phyloP scores from a whole-genome alignment of 1,139 yeast genomes.

The Saccharomyces hybrid region DNA sequence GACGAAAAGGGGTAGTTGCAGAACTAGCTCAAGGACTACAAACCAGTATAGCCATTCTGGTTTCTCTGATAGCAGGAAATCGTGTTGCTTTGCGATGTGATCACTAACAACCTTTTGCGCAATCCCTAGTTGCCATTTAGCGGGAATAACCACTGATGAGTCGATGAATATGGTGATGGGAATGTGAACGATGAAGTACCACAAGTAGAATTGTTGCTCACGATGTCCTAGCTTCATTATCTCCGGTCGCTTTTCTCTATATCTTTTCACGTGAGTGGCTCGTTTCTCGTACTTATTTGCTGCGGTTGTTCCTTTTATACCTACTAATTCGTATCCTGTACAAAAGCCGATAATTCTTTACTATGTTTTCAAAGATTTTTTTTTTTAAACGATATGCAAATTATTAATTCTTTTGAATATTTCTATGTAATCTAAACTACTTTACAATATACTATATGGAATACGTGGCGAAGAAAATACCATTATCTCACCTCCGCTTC shows the following conservation, averaged over 20 bases:
- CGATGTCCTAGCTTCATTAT: background rate
- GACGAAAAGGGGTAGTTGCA: slow-evolving; percentile 75
- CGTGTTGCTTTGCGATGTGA: slow-evolving; percentile 60
- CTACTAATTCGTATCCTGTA: background rate
- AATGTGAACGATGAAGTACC: slow-evolving; percentile 52
- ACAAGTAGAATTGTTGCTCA: slow-evolving; percentile 39
- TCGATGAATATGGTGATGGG: slow-evolving; percentile 73
- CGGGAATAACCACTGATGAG: slow-evolving; percentile 61
- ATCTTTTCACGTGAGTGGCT: background rate
- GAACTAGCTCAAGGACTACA: slow-evolving; percentile 60
- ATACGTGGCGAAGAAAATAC: background rate
- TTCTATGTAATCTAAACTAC: background rate
- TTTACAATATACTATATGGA: background rate
- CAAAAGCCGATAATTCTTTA: background rate
- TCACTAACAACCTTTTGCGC: background rate
- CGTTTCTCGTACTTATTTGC: background rate
- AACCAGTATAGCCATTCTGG: slow-evolving; percentile 65
- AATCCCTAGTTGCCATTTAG: slow-evolving; percentile 33
- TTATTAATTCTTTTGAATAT: background rate
- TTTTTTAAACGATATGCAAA: background rate
- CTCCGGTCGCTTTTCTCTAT: background rate
- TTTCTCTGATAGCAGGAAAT: slow-evolving; percentile 53
- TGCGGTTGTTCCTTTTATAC: background rate
- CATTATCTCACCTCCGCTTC: slow-evolving; percentile 1
- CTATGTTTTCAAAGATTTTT: background rate